phyloP scores from a whole-genome alignment of 257 asterid species.

The Schizonepeta tenuifolia region DNA sequence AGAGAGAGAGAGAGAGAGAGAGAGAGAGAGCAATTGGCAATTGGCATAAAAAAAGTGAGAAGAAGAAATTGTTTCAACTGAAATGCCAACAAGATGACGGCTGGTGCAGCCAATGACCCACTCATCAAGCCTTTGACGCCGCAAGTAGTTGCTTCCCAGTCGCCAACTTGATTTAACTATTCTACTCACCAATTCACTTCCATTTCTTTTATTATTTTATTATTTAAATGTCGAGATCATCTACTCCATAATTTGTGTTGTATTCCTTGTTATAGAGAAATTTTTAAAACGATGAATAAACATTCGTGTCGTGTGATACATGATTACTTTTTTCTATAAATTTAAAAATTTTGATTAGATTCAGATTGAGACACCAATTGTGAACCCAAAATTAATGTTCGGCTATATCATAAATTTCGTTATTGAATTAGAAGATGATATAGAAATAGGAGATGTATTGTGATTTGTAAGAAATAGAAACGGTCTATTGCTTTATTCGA shows the following conservation, averaged over 20 bases:
- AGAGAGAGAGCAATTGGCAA: not conserved
- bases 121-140: constrained; percentile 36
- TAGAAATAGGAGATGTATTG: not conserved
- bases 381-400: no score
- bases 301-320: no score
- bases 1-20: no score
- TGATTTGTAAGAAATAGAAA: not conserved
- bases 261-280: no score
- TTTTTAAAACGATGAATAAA: no score
- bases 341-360: no score
- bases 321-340: no score
- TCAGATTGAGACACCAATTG: no score
- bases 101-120: constrained; percentile 35
- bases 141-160: constrained; percentile 43
- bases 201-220: not conserved
- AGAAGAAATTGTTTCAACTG: constrained; percentile 35
- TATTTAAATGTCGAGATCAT: no score
- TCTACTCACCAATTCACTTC: not conserved
- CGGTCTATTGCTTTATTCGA: not conserved
- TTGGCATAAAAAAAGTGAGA: constrained; percentile 11
- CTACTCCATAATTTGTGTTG: not conserved
- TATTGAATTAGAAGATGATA: no score
- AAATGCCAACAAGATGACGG: constrained; percentile 58
- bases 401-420: no score
- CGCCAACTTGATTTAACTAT: constrained; percentile 42